phyloP scores from a whole-genome alignment of 2,329 filamentous ascomycete species.

The Xylaria sp. region DNA sequence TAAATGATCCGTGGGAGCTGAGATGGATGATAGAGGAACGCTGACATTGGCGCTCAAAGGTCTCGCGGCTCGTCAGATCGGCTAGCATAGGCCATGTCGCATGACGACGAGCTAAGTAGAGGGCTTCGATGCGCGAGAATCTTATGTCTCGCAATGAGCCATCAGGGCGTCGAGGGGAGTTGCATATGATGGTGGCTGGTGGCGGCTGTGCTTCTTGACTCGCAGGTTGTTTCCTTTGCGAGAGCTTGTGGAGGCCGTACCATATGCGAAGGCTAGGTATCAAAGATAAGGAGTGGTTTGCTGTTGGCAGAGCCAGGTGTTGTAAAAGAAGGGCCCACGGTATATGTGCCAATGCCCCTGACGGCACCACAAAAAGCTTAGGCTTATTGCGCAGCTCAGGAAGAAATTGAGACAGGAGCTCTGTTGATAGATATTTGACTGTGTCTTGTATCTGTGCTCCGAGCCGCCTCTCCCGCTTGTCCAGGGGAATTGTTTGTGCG shows the following conservation, averaged over 20 bases:
- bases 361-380: conserved; percentile 31
- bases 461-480: conserved; percentile 18
- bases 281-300: conserved; percentile 29
- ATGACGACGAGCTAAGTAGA: conserved; percentile 29
- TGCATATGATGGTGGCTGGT: conserved; percentile 30
- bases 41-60: conserved; percentile 26
- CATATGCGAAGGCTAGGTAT: conserved; percentile 36
- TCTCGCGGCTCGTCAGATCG: conserved; percentile 23
- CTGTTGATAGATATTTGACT: conserved; percentile 8
- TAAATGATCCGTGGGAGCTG: conserved; percentile 33
- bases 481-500: conserved; percentile 1
- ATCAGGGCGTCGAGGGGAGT: conserved; percentile 22
- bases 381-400: conserved; percentile 27
- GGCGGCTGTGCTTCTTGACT: conserved; percentile 15
- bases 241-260: conserved; percentile 33
- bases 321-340: conserved; percentile 34
- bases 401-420: conserved; percentile 27
- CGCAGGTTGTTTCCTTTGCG: not conserved
- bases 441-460: conserved; percentile 22
- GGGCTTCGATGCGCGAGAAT: conserved; percentile 32
- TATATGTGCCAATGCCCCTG: conserved; percentile 29
- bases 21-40: conserved; percentile 33
- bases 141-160: conserved; percentile 33
- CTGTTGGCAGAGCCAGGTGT: conserved; percentile 4
- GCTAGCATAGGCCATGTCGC: conserved; percentile 29